Conservation (phyloP, 768 basidiomycete genomes). For the Sporobolomyces pararoseus region DNA sequence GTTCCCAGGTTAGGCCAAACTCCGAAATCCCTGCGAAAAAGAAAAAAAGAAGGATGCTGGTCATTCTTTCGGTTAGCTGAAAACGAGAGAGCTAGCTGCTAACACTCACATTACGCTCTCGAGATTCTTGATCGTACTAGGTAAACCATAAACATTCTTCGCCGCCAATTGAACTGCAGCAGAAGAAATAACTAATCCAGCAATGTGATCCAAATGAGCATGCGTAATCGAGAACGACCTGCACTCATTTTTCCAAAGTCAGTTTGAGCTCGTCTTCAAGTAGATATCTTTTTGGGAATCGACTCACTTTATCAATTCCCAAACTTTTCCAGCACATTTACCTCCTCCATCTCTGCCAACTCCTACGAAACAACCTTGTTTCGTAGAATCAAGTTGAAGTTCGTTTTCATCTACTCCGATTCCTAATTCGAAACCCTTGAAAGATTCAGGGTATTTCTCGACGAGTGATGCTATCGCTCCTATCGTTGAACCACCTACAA, state of each 20-base stretch:
- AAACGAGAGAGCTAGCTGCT: too few species aligned
- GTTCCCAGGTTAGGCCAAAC: slow-evolving; percentile 83
- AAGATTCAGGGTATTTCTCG: slow-evolving; percentile 53
- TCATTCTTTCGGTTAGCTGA: too few species aligned
- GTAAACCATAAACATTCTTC: slow-evolving; percentile 63
- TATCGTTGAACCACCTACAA: slow-evolving; percentile 68
- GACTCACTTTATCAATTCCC: slow-evolving; percentile 41
- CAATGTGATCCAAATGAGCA: slow-evolving; percentile 85
- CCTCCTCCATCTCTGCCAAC: slow-evolving; percentile 18
- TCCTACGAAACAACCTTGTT: too few species aligned
- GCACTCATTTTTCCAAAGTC: too few species aligned
- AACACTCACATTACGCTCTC: slow-evolving; percentile 60
- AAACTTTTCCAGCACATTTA: slow-evolving; percentile 55
- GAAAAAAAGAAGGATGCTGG: too few species aligned
- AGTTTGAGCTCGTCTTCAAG: too few species aligned
- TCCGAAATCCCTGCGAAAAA: slow-evolving; percentile 55
- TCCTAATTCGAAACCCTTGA: slow-evolving; percentile 20
- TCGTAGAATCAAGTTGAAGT: too few species aligned
- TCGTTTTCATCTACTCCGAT: slow-evolving; percentile 12
- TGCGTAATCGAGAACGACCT: slow-evolving; percentile 84
- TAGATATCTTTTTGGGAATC: too few species aligned
- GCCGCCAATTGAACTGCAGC: slow-evolving; percentile 59
- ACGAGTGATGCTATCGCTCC: slow-evolving; percentile 70
- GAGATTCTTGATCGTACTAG: slow-evolving; percentile 64
- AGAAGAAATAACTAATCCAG: slow-evolving; percentile 74